Percentiles rank a stretch among this genome's conserved stretches.
Conservation (phyloP, 2,329 filamentous ascomycete species). For the Ophiocordyceps sinensis region DNA sequence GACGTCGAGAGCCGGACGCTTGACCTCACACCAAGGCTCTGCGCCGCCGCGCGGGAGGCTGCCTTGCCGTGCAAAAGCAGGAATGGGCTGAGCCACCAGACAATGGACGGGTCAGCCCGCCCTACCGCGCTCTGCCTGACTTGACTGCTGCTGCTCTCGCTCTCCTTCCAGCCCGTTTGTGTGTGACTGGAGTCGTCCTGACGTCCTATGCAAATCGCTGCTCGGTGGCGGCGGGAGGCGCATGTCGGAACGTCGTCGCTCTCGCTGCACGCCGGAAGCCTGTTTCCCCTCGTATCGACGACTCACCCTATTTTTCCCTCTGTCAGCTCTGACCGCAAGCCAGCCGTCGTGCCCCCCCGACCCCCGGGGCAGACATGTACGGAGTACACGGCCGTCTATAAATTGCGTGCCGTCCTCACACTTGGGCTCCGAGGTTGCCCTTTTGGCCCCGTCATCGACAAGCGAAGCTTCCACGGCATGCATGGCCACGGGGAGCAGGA, state of each 20-base stretch:
- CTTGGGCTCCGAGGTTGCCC: neutral
- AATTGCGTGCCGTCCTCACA: neutral
- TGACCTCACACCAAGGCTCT: neutral
- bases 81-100: neutral
- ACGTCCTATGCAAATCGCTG: neutral
- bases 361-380: neutral
- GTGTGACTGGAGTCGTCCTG: neutral
- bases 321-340: neutral
- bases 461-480: neutral
- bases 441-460: neutral
- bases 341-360: neutral
- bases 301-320: neutral
- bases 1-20: slow-evolving; percentile 3
- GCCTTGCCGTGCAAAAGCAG: neutral
- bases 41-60: neutral
- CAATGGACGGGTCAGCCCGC: neutral
- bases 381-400: neutral
- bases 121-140: neutral
- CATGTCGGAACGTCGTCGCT: neutral
- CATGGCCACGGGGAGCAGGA: slow-evolving; percentile 6
- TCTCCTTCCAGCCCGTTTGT: neutral
- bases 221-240: neutral
- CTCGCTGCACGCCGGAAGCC: neutral
- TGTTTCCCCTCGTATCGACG: neutral
- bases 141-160: neutral